Base-by-base conservation (phyloP, 1,139 yeast species). In the Debaryomyces robertsiae region DNA sequence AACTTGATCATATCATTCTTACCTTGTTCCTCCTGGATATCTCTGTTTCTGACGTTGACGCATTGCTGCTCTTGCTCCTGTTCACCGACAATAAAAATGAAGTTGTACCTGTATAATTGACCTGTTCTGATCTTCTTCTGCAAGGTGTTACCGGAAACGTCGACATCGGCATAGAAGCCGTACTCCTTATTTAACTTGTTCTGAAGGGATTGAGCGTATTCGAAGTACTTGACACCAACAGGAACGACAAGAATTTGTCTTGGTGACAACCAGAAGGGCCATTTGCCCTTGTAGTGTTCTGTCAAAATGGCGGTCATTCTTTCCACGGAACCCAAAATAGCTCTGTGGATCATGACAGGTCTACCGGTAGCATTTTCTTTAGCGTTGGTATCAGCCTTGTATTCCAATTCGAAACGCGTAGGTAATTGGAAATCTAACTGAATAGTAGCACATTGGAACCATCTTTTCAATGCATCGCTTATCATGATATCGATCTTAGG, bases 181-280 rank as follows among this genome's bases (percentile, higher is more conserved):
- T 73, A 72, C 40, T 77, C 76, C 58, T 81, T 81, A 33, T 56
- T 63, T 65, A 93, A 77, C 53, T 67, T 67, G 60, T 85, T 80
- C 57, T 83, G 82, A 48, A 91, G 85, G 54, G 79, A 71, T 63
- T 84, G 82, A 37, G 97, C 98, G 60, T 93, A 93, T 49, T 83
- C 95, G 60, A 76, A 81, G 74, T 84, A 91, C 65, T 88, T 88
- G 50, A 87, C 94, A 58, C 96, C 96, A 55, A 93, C 96, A 53
- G 98, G 98, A 25, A 93, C 91, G 57, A 93, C 93, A 59, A 90
- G 75, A 43, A 90, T 76, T 71, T 93, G 98, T 76, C 98, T 86
- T 58, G 98, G 98, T 24, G 97, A 90, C 58, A 93, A 76, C 98
- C 98, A 93, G 78, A 93, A 85, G 58, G 98, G 98, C 98, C 98